phyloP scores from a whole-genome alignment of 306 rosid genomes.

The peach (Prunus persica) region Prunus_persica_NCBIv2 NC_034010.1:30230501-30231000 shows the following conservation, averaged over 20 bases:
- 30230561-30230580: neutral
- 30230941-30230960: constrained; percentile 54
- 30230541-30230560: neutral
- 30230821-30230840: constrained; percentile 7
- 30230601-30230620: neutral
- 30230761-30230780: neutral
- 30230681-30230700: neutral
- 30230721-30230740: neutral
- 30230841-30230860: constrained; percentile 13
- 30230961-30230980: constrained; percentile 12
- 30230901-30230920: constrained; percentile 89
- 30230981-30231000: neutral
- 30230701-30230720: neutral
- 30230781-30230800: neutral
- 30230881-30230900: constrained; percentile 92
- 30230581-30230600: neutral
- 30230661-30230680: neutral
- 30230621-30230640: neutral
- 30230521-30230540: neutral
- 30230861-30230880: constrained; percentile 78
- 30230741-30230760: neutral
- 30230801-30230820: constrained; percentile 7
- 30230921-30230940: constrained; percentile 88
- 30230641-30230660: neutral
- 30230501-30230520: neutral